These are phyloP conservation scores for Thalia dealbata DNA, from an alignment of 176 grass and related monocot genomes.

Conservation along the genomic window DNA sequence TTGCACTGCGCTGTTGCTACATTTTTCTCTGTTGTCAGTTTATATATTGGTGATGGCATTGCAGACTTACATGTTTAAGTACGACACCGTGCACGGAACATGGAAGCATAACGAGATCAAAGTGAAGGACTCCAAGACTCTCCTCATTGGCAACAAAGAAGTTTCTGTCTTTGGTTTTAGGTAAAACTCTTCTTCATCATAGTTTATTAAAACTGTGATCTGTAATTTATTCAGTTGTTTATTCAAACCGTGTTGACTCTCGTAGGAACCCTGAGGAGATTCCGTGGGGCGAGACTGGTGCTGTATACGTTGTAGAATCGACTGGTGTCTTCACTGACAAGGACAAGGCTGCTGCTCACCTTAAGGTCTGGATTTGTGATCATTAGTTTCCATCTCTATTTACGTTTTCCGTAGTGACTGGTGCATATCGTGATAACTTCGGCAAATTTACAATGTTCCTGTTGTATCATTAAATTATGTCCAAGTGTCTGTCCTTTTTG, in stretches of 20 bases:
- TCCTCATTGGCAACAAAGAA: conserved; percentile 12
- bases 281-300: conserved; percentile 14
- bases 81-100: conserved; percentile 10
- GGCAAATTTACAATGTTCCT: too few relatives aligned
- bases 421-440: too few relatives aligned
- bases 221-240: too few relatives aligned
- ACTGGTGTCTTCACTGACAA: conserved; percentile 19
- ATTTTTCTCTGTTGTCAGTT: too few relatives aligned
- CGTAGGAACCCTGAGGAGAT: conserved; percentile 14
- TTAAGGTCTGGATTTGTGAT: conserved; percentile 4
- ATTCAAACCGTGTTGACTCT: neutral
- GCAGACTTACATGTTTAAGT: conserved; percentile 19
- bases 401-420: too few relatives aligned
- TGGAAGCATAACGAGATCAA: conserved; percentile 18
- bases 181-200: neutral
- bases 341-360: conserved; percentile 19
- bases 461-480: too few relatives aligned
- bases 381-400: too few relatives aligned
- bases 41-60: neutral
- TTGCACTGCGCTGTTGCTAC: too few relatives aligned
- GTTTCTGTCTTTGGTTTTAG: conserved; percentile 5
- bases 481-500: too few relatives aligned
- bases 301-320: conserved; percentile 3
- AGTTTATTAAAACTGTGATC: too few relatives aligned
- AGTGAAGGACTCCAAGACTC: conserved; percentile 11